Evolutionary conservation across 192 early-diverging fungal species (phyloP), one percentile per base, ranked within the genome.

Genomic region (Podila clonocystis): DNA sequence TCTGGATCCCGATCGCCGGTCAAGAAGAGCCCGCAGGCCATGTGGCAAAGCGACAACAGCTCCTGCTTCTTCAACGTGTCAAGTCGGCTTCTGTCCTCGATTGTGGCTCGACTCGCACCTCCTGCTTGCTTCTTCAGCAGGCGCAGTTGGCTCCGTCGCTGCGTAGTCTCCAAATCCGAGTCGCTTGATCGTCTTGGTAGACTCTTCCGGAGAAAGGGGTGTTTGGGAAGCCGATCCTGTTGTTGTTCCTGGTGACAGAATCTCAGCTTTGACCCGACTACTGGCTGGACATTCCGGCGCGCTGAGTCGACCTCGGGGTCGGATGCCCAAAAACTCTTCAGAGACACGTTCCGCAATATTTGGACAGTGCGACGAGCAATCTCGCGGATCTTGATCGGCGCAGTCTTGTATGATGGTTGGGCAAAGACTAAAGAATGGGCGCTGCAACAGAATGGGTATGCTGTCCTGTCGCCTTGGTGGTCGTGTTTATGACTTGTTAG

Each of bases 21-120:
- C 66, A 80, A 19, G 50, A 80, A 80, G 29, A 80, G 71, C 0
- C 77, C 77, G 24, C 77, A 80, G 4, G 77, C 77, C 77, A 80
- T 80, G 22, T 73, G 77, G 33, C 77, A 80, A 20, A 80, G 71
- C 12, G 66, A 50, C 12, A 80, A 24, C 4, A 80, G 34, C 48
- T 80, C 77, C n/a, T 80, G 77, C 33, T 73, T 80, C 34, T 31
- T 38, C 7, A 50, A 30, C 6, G 62, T 73, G 29, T 80, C 77
- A 58, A 73, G 77, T 31, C 77, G 66, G 4, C 58, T 29, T 22
- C 48, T 45, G 57, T 80, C 77, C 58, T 80, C 77, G 48, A 80
- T 58, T 17, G 62, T 52, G 20, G 67, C 58, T 19, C 71, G 66
- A 29, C 70, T 41, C n/a, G 33, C 28, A 29, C 68, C n/a, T 71